Conservation (phyloP, 2,329 filamentous ascomycete genomes). For the Lachnellula cervina region DNA sequence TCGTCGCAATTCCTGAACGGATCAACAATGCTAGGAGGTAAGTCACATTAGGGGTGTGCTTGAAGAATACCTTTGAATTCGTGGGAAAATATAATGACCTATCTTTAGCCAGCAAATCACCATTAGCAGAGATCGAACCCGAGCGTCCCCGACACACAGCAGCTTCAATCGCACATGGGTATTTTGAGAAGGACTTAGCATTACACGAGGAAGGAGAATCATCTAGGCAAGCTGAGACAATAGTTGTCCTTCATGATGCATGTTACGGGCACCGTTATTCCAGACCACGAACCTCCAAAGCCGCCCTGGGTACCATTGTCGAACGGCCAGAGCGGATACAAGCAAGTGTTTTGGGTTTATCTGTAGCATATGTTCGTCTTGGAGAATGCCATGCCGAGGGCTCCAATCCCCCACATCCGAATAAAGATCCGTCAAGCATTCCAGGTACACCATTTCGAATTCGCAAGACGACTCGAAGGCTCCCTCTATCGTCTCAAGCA, state of each 20-base stretch:
- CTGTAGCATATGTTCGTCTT: constrained; percentile 84
- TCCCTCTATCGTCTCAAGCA: constrained; percentile 67
- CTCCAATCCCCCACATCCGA: constrained; percentile 60
- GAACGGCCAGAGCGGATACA: constrained; percentile 89
- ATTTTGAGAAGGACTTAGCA: constrained; percentile 31
- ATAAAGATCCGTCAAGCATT: constrained; percentile 45
- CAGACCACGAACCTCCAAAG: constrained; percentile 70
- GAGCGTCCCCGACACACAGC: constrained; percentile 41
- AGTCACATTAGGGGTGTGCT: not conserved
- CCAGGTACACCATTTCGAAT: constrained; percentile 75
- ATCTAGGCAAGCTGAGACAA: constrained; percentile 49
- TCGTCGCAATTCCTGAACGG: constrained; percentile 36
- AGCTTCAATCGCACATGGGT: constrained; percentile 35
- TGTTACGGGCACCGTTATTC: constrained; percentile 94
- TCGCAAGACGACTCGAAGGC: constrained; percentile 66
- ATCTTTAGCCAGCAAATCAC: constrained; percentile 23
- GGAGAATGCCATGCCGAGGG: constrained; percentile 75
- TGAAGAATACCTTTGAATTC: not conserved
- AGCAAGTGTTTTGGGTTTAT: constrained; percentile 75
- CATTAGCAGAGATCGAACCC: constrained; percentile 32
- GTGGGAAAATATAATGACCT: not conserved
- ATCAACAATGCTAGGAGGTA: constrained; percentile 33
- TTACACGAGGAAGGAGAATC: constrained; percentile 22
- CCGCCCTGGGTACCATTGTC: constrained; percentile 73
- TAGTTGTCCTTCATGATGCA: constrained; percentile 86